These are phyloP conservation scores for Calocybe gambosa DNA, from an alignment of 1,284 basidiomycete genomes.

Conservation along the genomic window DNA sequence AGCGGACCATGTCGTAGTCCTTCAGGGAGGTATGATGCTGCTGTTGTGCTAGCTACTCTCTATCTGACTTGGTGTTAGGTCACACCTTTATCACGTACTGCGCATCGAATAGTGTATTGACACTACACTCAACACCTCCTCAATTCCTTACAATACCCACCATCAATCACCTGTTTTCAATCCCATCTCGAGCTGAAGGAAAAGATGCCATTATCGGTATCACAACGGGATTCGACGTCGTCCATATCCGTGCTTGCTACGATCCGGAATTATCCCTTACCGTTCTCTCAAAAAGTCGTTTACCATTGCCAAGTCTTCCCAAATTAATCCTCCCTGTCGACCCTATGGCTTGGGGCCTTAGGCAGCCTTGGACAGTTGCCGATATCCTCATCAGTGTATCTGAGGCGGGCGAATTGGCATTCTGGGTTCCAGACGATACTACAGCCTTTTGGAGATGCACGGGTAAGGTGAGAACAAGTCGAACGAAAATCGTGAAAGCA, in stretches of 20 bases:
- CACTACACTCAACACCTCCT: conserved; percentile 42
- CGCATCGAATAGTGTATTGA: conserved; percentile 34
- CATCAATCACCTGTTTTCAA: conserved; percentile 55
- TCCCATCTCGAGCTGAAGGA: conserved; percentile 40
- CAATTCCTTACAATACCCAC: conserved; percentile 43
- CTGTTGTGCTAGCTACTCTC: background rate
- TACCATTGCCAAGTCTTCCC: conserved; percentile 46
- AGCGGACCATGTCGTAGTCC: conserved; percentile 60
- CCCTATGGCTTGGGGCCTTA: conserved; percentile 81
- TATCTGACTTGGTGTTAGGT: conserved; percentile 7
- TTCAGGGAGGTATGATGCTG: conserved; percentile 45
- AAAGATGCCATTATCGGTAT: conserved; percentile 58
- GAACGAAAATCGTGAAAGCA: conserved; percentile 58
- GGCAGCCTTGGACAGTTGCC: conserved; percentile 40
- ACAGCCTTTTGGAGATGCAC: conserved; percentile 56
- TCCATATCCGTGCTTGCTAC: conserved; percentile 40
- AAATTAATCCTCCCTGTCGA: conserved; percentile 74
- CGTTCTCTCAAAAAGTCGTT: conserved; percentile 37
- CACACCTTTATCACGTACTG: conserved; percentile 42
- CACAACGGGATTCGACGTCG: conserved; percentile 46
- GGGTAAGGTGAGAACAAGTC: conserved; percentile 68
- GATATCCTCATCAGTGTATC: conserved; percentile 79
- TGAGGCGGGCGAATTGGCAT: conserved; percentile 66
- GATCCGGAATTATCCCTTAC: conserved; percentile 28
- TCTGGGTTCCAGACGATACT: conserved; percentile 67